Evolutionary conservation across 75 land plant species (phyloP).

Genomic region (Pinus tabuliformis): DNA sequence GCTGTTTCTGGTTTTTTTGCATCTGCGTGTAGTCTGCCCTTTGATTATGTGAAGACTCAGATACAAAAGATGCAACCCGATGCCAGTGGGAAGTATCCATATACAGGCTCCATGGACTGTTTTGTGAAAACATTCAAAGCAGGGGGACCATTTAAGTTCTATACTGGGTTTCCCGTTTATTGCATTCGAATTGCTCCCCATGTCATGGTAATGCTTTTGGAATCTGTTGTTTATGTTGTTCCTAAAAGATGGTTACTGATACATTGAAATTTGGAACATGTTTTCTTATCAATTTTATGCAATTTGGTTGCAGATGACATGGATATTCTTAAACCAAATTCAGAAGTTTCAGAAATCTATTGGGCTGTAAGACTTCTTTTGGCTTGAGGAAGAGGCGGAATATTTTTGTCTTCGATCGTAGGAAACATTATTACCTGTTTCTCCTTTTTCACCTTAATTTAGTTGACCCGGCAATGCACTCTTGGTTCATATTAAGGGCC

Average conservation of each 20-base stretch:
- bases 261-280: background rate
- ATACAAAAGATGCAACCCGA: slow-evolving; percentile 99
- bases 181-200: slow-evolving; percentile 97
- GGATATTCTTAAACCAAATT: slow-evolving; percentile 96
- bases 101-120: slow-evolving; percentile 88
- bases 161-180: slow-evolving; percentile 97
- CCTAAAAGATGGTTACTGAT: background rate
- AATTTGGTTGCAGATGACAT: slow-evolving; percentile 76
- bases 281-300: slow-evolving; percentile 11
- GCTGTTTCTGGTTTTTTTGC: slow-evolving; percentile 96
- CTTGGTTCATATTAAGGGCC: background rate
- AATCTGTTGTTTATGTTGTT: background rate
- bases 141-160: slow-evolving; percentile 89
- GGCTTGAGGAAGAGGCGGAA: background rate
- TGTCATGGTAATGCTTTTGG: slow-evolving; percentile 75
- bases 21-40: slow-evolving; percentile 93
- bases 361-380: slow-evolving; percentile 45
- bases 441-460: background rate
- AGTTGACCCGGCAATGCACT: background rate
- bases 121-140: slow-evolving; percentile 74
- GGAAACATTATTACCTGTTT: slow-evolving; percentile 1
- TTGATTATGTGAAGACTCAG: slow-evolving; percentile 97
- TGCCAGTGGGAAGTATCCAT: slow-evolving; percentile 86
- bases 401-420: slow-evolving; percentile 5
- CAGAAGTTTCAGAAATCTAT: slow-evolving; percentile 67